Percentiles rank a stretch among this genome's conserved stretches.
Evolutionary conservation across 306 rosid genomes (phyloP).

Genomic region (Fragaria nilgerrensis): DNA sequence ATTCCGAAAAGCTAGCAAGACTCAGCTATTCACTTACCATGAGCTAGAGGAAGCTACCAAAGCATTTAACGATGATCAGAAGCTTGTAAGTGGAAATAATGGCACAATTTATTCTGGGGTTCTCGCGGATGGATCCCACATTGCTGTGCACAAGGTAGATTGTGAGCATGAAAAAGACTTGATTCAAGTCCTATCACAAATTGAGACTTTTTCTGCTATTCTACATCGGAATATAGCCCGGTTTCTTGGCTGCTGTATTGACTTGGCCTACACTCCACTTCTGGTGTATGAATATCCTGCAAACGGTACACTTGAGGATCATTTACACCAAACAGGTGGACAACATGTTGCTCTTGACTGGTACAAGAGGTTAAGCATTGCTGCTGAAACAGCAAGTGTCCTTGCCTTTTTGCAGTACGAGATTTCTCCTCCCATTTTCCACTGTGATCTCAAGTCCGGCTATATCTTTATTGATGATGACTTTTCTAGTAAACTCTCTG

Average conservation of each 20-base stretch:
- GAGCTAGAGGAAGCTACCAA: slow-evolving; percentile 80
- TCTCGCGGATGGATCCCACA: slow-evolving; percentile 65
- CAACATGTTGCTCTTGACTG: slow-evolving; percentile 57
- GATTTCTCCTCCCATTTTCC: slow-evolving; percentile 75
- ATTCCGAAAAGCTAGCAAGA: slow-evolving; percentile 57
- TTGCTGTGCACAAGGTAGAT: slow-evolving; percentile 68
- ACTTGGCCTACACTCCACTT: slow-evolving; percentile 49
- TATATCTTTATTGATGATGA: slow-evolving; percentile 58
- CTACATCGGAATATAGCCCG: slow-evolving; percentile 56
- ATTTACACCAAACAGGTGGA: slow-evolving; percentile 52
- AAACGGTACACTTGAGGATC: slow-evolving; percentile 74
- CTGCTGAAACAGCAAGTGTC: slow-evolving; percentile 66
- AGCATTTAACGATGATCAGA: slow-evolving; percentile 50
- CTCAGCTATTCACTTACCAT: slow-evolving; percentile 56
- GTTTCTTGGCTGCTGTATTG: slow-evolving; percentile 79
- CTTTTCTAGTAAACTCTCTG: slow-evolving; percentile 64
- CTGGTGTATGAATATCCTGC: slow-evolving; percentile 73
- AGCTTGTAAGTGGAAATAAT: slow-evolving; percentile 47
- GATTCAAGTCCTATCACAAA: slow-evolving; percentile 57
- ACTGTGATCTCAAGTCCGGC: slow-evolving; percentile 64
- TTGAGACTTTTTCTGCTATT: slow-evolving; percentile 59
- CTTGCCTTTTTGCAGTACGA: slow-evolving; percentile 74
- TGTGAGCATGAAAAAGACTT: slow-evolving; percentile 67
- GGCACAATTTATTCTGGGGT: slow-evolving; percentile 67
- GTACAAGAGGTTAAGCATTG: slow-evolving; percentile 71